Conservation (phyloP, 2,329 filamentous ascomycete species). For the Beauveria varroae region DNA sequence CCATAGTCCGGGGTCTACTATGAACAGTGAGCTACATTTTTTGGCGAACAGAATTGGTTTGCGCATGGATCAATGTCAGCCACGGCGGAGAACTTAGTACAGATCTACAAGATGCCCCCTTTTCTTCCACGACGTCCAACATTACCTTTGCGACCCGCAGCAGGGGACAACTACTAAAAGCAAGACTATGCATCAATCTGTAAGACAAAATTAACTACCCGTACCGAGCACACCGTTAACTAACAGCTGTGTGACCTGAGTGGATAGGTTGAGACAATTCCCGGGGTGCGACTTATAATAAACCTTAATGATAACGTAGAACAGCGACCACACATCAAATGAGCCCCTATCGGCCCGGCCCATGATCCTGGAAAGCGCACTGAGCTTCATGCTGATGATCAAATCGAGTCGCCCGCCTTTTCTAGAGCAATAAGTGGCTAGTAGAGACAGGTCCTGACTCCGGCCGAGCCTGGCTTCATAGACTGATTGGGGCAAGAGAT, state of each 20-base stretch:
- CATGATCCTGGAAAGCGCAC: too few relatives aligned
- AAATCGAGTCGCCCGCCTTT: too few relatives aligned
- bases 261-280: not conserved
- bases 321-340: not conserved
- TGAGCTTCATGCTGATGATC: too few relatives aligned
- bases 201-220: not conserved
- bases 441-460: too few relatives aligned
- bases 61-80: not conserved
- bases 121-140: not conserved
- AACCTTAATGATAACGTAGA: not conserved
- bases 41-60: not conserved
- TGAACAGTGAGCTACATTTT: not conserved
- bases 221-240: not conserved
- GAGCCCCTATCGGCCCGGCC: not conserved
- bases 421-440: too few relatives aligned
- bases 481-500: too few relatives aligned
- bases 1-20: not conserved
- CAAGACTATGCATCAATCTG: not conserved
- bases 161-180: not conserved
- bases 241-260: not conserved
- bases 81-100: not conserved
- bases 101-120: not conserved
- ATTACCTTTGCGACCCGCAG: slow-evolving; percentile 1
- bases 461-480: too few relatives aligned
- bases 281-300: not conserved